A percentile compares a stretch with the other conserved stretches of the same genome.
Evolutionary conservation across 257 asterid species (phyloP).

Genomic region (Linaria vulgaris): DNA sequence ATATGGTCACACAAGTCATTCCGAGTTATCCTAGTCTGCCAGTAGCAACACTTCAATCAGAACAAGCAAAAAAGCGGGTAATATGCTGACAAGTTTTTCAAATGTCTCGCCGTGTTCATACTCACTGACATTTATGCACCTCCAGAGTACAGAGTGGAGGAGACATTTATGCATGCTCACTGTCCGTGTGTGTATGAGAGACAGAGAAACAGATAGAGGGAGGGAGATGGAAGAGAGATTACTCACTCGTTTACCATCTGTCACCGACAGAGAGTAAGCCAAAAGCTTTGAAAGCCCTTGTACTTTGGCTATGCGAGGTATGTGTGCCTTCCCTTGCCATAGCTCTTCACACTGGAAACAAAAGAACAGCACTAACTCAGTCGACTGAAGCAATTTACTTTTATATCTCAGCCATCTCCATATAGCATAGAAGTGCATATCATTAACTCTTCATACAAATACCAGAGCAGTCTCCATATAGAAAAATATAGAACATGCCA

Average conservation of each 20-base stretch:
- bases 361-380: no score
- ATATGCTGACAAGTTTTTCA: slow-evolving; percentile 2
- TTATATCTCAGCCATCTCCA: no score
- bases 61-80: slow-evolving; percentile 14
- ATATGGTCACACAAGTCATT: slow-evolving; percentile 70
- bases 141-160: no score
- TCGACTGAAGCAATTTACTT: no score
- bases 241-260: slow-evolving; percentile 77
- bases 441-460: no score
- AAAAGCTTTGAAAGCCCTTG: slow-evolving; percentile 54
- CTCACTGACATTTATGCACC: no score
- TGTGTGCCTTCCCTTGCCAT: slow-evolving; percentile 77
- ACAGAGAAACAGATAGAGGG: no score
- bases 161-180: no score
- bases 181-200: no score
- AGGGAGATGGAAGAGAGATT: background rate
- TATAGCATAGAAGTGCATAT: no score
- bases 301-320: slow-evolving; percentile 64
- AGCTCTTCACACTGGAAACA: slow-evolving; percentile 63
- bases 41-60: slow-evolving; percentile 30
- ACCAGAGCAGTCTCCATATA: no score
- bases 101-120: background rate
- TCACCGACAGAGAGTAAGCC: slow-evolving; percentile 56
- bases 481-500: no score
- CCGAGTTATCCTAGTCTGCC: slow-evolving; percentile 62